Evolutionary conservation across 2,329 filamentous ascomycete genomes (phyloP).

Genomic region (Talaromyces sp.): DNA sequence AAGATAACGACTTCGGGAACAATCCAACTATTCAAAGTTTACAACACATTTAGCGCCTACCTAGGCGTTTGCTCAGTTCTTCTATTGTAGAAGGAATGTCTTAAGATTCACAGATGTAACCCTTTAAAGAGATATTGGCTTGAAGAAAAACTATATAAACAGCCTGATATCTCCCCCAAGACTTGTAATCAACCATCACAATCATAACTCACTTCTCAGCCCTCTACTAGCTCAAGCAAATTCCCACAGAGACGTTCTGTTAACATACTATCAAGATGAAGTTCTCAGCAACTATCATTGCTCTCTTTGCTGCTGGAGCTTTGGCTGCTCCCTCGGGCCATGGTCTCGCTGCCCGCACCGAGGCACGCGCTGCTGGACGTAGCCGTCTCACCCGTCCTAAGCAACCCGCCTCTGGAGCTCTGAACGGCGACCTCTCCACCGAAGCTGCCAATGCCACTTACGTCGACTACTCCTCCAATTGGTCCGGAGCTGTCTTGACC

Average conservation of each 20-base stretch:
- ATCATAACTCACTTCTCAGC: background rate
- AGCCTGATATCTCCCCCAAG: background rate
- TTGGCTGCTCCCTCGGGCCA: conserved; percentile 5
- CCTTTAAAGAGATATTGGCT: background rate
- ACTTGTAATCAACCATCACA: background rate
- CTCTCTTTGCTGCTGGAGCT: background rate
- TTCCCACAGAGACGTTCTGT: background rate
- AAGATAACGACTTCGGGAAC: background rate
- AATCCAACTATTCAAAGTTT: background rate
- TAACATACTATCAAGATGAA: background rate
- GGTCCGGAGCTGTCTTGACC: conserved; percentile 55
- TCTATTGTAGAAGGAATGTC: background rate
- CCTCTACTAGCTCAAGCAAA: background rate
- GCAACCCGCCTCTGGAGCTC: background rate
- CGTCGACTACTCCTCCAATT: conserved; percentile 49
- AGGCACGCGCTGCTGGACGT: conserved; percentile 6
- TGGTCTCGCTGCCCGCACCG: conserved; percentile 6
- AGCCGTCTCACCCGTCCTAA: conserved; percentile 1
- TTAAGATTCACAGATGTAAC: background rate
- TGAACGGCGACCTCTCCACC: background rate
- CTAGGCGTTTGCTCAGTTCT: background rate
- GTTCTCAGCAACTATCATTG: background rate
- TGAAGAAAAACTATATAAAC: background rate
- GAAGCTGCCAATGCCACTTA: background rate
- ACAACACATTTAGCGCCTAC: background rate